Evolutionary conservation across 805 yeast species (phyloP), one percentile per base, ranked within the genome.

Genomic region (Suhomyces prunicola): DNA sequence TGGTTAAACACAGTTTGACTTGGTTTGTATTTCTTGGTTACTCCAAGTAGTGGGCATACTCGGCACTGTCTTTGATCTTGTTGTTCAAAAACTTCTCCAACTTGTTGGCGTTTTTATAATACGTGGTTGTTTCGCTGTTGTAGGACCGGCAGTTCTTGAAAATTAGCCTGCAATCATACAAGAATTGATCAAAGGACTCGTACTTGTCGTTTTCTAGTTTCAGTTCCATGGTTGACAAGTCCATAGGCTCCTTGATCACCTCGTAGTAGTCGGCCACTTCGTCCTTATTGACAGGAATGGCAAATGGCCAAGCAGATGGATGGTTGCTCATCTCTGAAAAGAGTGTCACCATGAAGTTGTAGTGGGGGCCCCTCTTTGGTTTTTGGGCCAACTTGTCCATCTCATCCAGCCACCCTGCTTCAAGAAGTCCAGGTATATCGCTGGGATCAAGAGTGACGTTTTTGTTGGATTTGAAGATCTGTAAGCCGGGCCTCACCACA

Each of bases 291-390:
- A 94, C 99, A 2, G 99, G 97, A 51, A 85, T 87, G 46, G 91
- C 83, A 71, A 94, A 94, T 39, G 99, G 99, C 99, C 99, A 94
- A 26, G 97, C 93, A 4, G 97, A 89, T 0, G 98, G 96, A 70
- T 94, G 96, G 66, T 89, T 90, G 64, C 90, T 94, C 74, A 94
- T 69, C 64, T 94, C 99, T 6, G 90, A 84, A 42, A 94, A 77
- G 15, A 94, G 71, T 52, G 90, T 90, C 61, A 89, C 90, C 96
- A 94, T 92, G 56, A 88, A 87, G 45, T 94, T 94, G 72, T 89
- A 89, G 72, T 94, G 97, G 8, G 97, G 97, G 2, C 96, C 90
- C 52, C 97, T 77, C 67, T 91, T 90, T 2, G 99, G 98, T 64
- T 90, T 83, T 63, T 96, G 93, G 0, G 98, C 98, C 54, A 94